These are phyloP conservation scores for Neophaeococcomyces mojaviensis DNA, from an alignment of 2,329 filamentous ascomycete genomes.

Conservation along the genomic window DNA sequence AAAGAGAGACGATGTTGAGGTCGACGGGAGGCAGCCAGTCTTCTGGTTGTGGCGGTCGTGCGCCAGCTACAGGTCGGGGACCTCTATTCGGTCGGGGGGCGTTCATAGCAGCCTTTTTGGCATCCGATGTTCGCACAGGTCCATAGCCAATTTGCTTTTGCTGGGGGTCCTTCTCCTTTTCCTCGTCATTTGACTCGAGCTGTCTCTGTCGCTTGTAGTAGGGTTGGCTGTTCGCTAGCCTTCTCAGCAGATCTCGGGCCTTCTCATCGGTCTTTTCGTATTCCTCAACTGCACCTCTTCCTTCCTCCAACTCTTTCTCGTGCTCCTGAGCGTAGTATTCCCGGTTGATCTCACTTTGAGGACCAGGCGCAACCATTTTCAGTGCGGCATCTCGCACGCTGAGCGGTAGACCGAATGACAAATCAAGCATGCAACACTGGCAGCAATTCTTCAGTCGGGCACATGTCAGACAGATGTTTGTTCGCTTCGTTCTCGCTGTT, in stretches of 20 bases:
- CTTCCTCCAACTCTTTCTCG: slow-evolving; percentile 90
- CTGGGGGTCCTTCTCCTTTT: slow-evolving; percentile 34
- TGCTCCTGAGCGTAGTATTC: slow-evolving; percentile 98
- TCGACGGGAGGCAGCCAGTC: slow-evolving; percentile 83
- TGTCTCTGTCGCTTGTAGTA: slow-evolving; percentile 85
- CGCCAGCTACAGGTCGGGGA: slow-evolving; percentile 58
- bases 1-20: slow-evolving; percentile 80
- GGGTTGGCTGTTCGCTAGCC: slow-evolving; percentile 84
- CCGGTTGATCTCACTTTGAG: slow-evolving; percentile 83
- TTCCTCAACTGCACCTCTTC: slow-evolving; percentile 72
- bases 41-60: slow-evolving; percentile 71
- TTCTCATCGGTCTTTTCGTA: slow-evolving; percentile 98
- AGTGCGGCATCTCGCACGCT: slow-evolving; percentile 90
- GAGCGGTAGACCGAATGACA: slow-evolving; percentile 91
- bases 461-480: slow-evolving; percentile 93
- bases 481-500: slow-evolving; percentile 83
- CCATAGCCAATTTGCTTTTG: slow-evolving; percentile 47
- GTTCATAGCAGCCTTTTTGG: slow-evolving; percentile 35
- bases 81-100: slow-evolving; percentile 41
- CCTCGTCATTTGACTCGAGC: slow-evolving; percentile 51
- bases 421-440: slow-evolving; percentile 96
- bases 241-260: slow-evolving; percentile 74
- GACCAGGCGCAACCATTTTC: slow-evolving; percentile 94
- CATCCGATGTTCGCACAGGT: slow-evolving; percentile 67
- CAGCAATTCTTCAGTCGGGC: slow-evolving; percentile 97